phyloP scores from a whole-genome alignment of 2,329 filamentous ascomycete species.

The Chaetomiaceae sp. region DNA sequence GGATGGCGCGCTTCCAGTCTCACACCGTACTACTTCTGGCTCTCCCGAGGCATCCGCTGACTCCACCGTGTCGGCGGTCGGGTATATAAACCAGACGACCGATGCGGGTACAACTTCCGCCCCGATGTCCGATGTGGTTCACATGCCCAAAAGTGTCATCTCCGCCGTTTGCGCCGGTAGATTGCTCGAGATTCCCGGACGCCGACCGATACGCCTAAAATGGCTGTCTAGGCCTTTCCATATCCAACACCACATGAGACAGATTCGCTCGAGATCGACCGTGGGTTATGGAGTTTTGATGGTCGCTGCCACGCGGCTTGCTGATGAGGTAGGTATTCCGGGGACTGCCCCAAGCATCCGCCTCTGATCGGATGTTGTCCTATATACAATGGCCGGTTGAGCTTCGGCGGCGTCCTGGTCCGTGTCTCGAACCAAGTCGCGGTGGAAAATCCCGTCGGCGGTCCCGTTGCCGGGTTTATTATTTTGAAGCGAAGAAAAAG shows the following conservation, averaged over 20 bases:
- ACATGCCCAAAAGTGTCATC: too few relatives aligned
- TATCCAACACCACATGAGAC: not conserved
- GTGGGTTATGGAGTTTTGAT: not conserved
- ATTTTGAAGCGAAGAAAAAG: not conserved
- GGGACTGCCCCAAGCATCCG: too few relatives aligned
- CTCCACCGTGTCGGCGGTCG: not conserved
- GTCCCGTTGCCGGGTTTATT: not conserved
- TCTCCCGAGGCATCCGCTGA: conserved; percentile 1
- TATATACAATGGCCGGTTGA: not conserved
- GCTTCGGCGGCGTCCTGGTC: too few relatives aligned
- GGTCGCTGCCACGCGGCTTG: too few relatives aligned
- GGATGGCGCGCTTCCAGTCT: not conserved
- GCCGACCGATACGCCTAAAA: not conserved
- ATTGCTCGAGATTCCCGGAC: not conserved
- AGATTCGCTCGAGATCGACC: not conserved
- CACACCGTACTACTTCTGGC: not conserved
- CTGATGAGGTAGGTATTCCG: too few relatives aligned
- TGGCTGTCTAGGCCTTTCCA: not conserved
- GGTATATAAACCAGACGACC: not conserved
- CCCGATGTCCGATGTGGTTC: not conserved
- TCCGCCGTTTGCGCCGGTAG: too few relatives aligned
- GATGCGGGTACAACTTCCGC: not conserved
- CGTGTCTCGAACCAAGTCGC: too few relatives aligned
- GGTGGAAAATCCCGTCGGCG: not conserved
- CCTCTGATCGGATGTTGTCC: not conserved